Conservation (phyloP, 2,329 filamentous ascomycete species). For the Lachnellula hyalina region DNA sequence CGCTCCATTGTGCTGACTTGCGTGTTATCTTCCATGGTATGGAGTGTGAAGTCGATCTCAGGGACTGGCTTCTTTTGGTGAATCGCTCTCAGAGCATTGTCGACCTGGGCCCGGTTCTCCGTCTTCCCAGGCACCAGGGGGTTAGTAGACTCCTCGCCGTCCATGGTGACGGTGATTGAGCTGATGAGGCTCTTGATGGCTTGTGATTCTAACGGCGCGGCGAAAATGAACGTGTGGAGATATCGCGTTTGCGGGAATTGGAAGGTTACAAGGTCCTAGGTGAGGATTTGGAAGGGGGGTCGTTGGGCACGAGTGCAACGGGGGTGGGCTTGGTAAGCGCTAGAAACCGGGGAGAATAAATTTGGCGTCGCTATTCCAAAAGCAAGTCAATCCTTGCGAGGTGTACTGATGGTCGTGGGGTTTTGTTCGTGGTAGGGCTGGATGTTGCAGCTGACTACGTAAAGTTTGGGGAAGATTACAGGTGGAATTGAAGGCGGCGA, state of each 20-base stretch:
- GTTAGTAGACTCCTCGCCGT: constrained; percentile 23
- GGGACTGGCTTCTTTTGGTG: constrained; percentile 91
- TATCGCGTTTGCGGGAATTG: not conserved
- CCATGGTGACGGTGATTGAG: constrained; percentile 23
- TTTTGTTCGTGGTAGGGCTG: no score
- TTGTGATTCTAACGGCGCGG: not conserved
- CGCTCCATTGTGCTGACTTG: constrained; percentile 94
- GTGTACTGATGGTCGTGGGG: no score
- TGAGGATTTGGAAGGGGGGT: not conserved
- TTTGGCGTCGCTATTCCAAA: no score
- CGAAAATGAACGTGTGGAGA: not conserved
- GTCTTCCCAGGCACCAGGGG: constrained; percentile 17
- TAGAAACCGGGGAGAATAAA: no score
- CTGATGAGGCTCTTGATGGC: not conserved
- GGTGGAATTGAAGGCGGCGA: no score
- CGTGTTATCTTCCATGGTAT: constrained; percentile 95
- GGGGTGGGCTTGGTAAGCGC: no score
- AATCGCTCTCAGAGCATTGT: constrained; percentile 88
- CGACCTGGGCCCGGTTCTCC: constrained; percentile 50
- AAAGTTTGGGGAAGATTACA: no score
- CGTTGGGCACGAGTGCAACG: no score
- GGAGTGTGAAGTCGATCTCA: constrained; percentile 97
- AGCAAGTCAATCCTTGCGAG: no score
- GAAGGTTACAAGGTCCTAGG: not conserved
- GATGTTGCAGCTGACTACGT: no score